phyloP scores from a whole-genome alignment of 2,329 filamentous ascomycete genomes.

The Paraphaeosphaeria minitans region DNA sequence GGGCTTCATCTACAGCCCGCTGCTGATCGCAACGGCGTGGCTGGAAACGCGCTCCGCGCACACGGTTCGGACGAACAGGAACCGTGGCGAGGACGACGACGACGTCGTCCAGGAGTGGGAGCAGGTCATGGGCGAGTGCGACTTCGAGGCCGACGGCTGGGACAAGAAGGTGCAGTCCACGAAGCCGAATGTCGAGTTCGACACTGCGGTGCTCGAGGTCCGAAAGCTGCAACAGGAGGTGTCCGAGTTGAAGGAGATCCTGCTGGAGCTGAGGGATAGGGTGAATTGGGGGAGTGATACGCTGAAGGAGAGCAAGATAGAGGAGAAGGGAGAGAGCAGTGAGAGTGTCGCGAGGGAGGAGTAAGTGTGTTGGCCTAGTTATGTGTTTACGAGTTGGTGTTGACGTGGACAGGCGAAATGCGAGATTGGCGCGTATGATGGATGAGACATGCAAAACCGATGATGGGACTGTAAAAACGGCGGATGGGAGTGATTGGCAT shows the following conservation, averaged over 20 bases:
- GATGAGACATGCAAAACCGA: conserved; percentile 4
- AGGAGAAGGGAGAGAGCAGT: conserved; percentile 33
- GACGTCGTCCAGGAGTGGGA: conserved; percentile 94
- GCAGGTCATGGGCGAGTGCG: conserved; percentile 71
- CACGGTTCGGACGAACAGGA: conserved; percentile 73
- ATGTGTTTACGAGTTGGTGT: not conserved
- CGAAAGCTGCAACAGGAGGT: conserved; percentile 52
- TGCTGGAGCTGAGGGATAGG: conserved; percentile 34
- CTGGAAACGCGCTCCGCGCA: conserved; percentile 54
- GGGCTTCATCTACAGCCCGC: conserved; percentile 80
- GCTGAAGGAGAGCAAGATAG: conserved; percentile 33
- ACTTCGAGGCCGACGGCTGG: conserved; percentile 88
- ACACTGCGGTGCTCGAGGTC: conserved; percentile 73
- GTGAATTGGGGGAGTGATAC: conserved; percentile 38
- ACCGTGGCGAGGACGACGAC: conserved; percentile 84
- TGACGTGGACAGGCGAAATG: not conserved
- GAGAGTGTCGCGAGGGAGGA: conserved; percentile 29
- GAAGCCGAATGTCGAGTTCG: conserved; percentile 80
- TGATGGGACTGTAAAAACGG: conserved; percentile 2
- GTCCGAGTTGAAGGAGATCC: conserved; percentile 51
- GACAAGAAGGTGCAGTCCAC: conserved; percentile 75
- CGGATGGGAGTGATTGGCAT: conserved; percentile 8
- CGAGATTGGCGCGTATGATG: not conserved
- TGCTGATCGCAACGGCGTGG: conserved; percentile 78
- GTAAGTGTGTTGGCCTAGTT: conserved; percentile 14